Percentiles rank a stretch among this genome's conserved stretches.
Evolutionary conservation across 2,329 filamentous ascomycete genomes (phyloP).

Genomic region (Botrytis paeoniae): DNA sequence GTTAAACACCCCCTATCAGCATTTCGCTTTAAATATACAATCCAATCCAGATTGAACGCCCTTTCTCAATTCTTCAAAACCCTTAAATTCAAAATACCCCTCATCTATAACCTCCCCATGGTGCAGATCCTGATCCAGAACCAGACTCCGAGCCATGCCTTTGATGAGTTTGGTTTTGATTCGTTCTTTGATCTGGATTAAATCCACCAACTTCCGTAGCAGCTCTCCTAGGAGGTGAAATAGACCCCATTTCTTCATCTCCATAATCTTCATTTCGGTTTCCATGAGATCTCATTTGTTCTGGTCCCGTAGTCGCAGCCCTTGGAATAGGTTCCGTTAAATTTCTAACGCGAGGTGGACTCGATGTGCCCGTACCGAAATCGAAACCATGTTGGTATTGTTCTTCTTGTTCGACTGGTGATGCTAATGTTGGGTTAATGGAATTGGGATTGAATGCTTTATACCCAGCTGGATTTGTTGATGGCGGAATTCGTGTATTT

Average conservation of each 20-base stretch:
- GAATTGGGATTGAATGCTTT: background rate
- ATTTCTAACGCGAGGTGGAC: background rate
- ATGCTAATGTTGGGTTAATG: background rate
- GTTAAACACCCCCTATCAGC: background rate
- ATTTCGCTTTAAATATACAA: background rate
- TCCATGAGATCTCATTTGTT: background rate
- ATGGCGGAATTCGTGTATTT: background rate
- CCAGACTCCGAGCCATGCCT: background rate
- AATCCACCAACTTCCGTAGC: constrained; percentile 7
- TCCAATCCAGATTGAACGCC: background rate
- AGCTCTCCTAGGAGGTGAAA: constrained; percentile 4
- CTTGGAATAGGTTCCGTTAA: constrained; percentile 6
- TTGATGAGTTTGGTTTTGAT: background rate
- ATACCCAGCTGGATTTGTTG: background rate
- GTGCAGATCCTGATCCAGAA: background rate
- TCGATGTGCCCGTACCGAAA: background rate
- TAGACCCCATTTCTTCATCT: constrained; percentile 5
- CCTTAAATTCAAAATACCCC: background rate
- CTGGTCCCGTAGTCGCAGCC: background rate
- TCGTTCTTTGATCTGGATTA: background rate
- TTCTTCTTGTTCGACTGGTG: background rate
- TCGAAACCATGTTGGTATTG: background rate
- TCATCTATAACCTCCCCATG: constrained; percentile 5
- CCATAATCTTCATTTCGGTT: constrained; percentile 1
- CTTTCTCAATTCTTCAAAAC: background rate